Conservation (phyloP, 1,284 basidiomycete species). For the Ustilago trichophora region DNA sequence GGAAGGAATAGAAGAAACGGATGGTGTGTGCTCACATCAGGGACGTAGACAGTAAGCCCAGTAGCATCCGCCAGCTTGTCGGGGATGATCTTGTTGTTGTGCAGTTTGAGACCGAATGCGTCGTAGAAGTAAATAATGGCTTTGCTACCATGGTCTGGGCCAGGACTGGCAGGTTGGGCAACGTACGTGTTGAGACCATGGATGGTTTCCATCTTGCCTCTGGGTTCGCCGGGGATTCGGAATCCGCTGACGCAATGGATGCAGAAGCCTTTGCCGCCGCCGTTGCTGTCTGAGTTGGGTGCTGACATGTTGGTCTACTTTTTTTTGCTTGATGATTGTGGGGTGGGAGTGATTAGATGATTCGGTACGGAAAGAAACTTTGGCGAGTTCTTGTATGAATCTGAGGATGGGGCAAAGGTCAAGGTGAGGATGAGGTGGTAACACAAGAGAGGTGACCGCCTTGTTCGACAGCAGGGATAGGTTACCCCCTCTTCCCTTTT, state of each 20-base stretch:
- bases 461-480: too few species aligned
- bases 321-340: background rate
- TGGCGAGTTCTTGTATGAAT: too few species aligned
- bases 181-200: constrained; percentile 56
- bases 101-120: constrained; percentile 68
- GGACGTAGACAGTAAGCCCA: constrained; percentile 74
- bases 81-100: constrained; percentile 72
- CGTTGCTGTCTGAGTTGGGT: too few species aligned
- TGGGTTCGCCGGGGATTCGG: constrained; percentile 48
- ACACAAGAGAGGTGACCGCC: too few species aligned
- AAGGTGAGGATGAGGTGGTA: too few species aligned
- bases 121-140: constrained; percentile 74
- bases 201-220: constrained; percentile 41
- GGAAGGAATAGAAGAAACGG: background rate
- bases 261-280: constrained; percentile 27
- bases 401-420: too few species aligned
- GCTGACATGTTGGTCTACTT: constrained; percentile 7
- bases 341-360: background rate
- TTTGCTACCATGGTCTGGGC: constrained; percentile 40
- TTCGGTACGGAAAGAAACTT: too few species aligned
- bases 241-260: constrained; percentile 49
- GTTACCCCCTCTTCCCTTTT: too few species aligned
- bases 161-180: constrained; percentile 51
- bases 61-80: constrained; percentile 72
- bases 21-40: constrained; percentile 37